Percentiles rank a stretch among this genome's conserved stretches.
Conservation (phyloP, 2,329 filamentous ascomycete genomes). For the Elsinoe fawcettii region DNA sequence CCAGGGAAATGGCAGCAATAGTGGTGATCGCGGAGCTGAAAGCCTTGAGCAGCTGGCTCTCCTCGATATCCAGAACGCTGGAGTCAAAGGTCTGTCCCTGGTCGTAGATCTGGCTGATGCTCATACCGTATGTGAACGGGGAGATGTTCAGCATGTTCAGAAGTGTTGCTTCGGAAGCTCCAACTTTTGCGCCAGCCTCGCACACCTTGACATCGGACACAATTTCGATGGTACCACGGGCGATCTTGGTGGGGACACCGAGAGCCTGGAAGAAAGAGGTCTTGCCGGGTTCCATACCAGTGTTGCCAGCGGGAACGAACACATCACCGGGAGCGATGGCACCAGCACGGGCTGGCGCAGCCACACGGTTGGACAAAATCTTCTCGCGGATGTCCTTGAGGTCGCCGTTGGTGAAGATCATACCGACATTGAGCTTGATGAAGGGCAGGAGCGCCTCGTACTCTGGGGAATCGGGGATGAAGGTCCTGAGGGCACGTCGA, state of each 20-base stretch:
- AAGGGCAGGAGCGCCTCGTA: constrained; percentile 95
- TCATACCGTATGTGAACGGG: constrained; percentile 99
- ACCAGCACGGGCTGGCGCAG: constrained; percentile 95
- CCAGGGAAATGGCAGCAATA: constrained; percentile 85
- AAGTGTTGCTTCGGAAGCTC: constrained; percentile 95
- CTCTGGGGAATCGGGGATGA: constrained; percentile 83
- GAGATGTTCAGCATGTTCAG: constrained; percentile 99
- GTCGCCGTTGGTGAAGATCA: constrained; percentile 98
- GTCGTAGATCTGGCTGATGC: constrained; percentile 93
- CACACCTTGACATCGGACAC: constrained; percentile 96
- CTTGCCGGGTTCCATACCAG: constrained; percentile 99
- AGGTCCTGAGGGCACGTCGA: constrained; percentile 94
- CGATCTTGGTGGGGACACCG: constrained; percentile 99
- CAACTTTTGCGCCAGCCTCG: constrained; percentile 87
- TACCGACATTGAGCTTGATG: constrained; percentile 96
- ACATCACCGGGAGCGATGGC: constrained; percentile 90
- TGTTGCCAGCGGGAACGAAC: constrained; percentile 95
- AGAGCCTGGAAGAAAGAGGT: constrained; percentile 99
- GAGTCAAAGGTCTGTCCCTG: constrained; percentile 86
- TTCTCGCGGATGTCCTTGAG: constrained; percentile 88
- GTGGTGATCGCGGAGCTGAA: constrained; percentile 76
- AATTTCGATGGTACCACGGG: constrained; percentile 99
- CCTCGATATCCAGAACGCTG: constrained; percentile 82
- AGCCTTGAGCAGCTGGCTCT: constrained; percentile 82
- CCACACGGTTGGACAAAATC: constrained; percentile 94